Evolutionary conservation across 768 basidiomycete species (phyloP), one percentile per base, ranked within the genome.

Genomic region (Kwoniella mangroviensis): DNA sequence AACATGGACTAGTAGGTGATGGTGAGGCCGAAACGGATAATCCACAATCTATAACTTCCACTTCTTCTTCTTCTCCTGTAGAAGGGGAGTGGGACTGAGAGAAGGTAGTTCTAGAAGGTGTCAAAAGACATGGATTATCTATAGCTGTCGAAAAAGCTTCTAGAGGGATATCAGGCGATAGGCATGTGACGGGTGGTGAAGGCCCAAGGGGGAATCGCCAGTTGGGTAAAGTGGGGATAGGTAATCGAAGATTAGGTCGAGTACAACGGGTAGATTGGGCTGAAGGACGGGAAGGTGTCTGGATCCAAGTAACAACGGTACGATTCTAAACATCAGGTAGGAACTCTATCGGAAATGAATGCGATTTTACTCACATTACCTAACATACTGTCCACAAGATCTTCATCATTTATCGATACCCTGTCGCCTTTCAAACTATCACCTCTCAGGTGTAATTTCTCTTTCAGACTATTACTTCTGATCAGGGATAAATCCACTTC

Each of bases 161-260:
- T 56, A 78, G 49, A 6, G 73, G 75, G 21, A 73, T 71, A 40
- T 75, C 69, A 13, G 72, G 73, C 4, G 71, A 74, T 17, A 75
- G 54, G 19, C 57, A 74, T 11, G 77, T 73, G 6, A 79, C 67
- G 9, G 77, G 77, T 9, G 77, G 73, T 17, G 77, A 79, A 11
- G 77, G 75, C 2, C 65, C 65, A 11, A 79, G 53, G 2, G 77
- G 77, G 66, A 74, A 76, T 22, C 77, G 66, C 75, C 75, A 79
- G 21, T 53, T 61, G 0, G 74, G 73, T 19, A 75, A 63, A 24
- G 70, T 22, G 12, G 67, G 65, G 3, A 63, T 24, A 6, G 73
- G 73, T 1, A 75, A 19, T 34, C 63, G 56, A 12, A 65, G 68
- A n/a, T 67, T 59, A 21, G 67, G 68, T 26, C 69, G 66, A 26